phyloP scores from a whole-genome alignment of 495 filamentous ascomycete genomes.

The Daldinia loculata region DNA sequence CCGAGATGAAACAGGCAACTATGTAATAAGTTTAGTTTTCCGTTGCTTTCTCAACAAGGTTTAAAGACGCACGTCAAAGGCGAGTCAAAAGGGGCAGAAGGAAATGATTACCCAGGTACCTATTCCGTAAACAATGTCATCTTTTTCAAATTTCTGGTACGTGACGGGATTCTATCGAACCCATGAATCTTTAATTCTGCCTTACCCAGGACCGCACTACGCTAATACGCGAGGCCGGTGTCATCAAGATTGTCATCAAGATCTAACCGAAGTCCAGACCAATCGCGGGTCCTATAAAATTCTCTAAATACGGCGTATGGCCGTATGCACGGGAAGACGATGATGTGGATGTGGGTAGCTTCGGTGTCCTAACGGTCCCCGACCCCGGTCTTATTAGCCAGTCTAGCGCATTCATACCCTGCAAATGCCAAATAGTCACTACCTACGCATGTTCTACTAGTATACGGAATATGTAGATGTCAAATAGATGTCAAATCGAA shows the following conservation, averaged over 20 bases:
- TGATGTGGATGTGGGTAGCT: neutral
- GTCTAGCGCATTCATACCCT: neutral
- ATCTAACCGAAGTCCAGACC: slow-evolving; percentile 12
- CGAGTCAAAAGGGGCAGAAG: neutral
- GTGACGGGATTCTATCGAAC: no score
- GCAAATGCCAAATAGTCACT: neutral
- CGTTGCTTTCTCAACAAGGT: neutral
- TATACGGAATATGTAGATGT: neutral
- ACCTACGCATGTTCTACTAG: neutral
- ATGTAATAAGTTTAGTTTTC: neutral
- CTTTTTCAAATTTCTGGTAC: no score
- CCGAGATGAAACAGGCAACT: slow-evolving; percentile 28
- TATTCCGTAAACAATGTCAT: neutral
- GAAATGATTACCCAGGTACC: neutral
- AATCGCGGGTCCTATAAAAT: slow-evolving; percentile 18
- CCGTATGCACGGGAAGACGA: neutral
- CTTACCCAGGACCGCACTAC: neutral
- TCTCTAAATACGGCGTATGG: slow-evolving; percentile 25
- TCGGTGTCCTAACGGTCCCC: slow-evolving; percentile 17
- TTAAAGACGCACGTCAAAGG: slow-evolving; percentile 1
- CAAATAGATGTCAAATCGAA: neutral
- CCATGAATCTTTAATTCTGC: slow-evolving; percentile 3
- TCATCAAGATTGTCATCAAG: slow-evolving; percentile 21
- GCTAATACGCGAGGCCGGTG: slow-evolving; percentile 3
- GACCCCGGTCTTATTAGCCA: slow-evolving; percentile 8